Percentiles rank a stretch among this genome's conserved stretches.
Conservation (phyloP, 441 rosid genomes). For the Biscutella laevigata region DNA sequence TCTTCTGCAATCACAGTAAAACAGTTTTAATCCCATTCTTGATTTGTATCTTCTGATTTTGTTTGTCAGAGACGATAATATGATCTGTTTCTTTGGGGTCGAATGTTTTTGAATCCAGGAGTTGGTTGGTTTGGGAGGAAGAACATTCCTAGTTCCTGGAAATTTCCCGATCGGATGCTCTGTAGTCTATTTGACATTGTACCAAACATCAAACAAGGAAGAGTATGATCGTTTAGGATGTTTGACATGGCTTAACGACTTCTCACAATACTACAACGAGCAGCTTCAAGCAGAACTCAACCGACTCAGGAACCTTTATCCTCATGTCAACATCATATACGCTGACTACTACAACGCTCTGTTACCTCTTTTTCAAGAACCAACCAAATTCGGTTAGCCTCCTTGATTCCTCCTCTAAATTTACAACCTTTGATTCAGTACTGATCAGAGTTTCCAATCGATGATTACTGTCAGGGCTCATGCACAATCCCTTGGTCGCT, state of each 20-base stretch:
- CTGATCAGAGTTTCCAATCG: neutral
- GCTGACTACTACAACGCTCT: constrained; percentile 31
- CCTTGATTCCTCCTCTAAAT: neutral
- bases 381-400: constrained; percentile 28
- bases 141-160: constrained; percentile 41
- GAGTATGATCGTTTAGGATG: constrained; percentile 33
- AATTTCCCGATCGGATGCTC: constrained; percentile 37
- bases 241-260: constrained; percentile 31
- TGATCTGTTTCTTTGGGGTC: too few relatives aligned
- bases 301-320: constrained; percentile 17
- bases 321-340: constrained; percentile 27
- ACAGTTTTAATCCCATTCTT: neutral
- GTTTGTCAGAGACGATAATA: neutral
- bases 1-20: constrained; percentile 34
- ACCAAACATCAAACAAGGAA: constrained; percentile 10
- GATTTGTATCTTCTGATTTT: neutral
- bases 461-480: constrained; percentile 16
- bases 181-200: constrained; percentile 20
- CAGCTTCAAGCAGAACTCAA: constrained; percentile 22
- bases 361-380: constrained; percentile 19
- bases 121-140: constrained; percentile 36
- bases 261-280: constrained; percentile 29
- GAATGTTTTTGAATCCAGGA: constrained; percentile 28
- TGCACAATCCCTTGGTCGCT: constrained; percentile 14
- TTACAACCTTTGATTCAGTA: neutral